Evolutionary conservation across 176 grass and related monocot species (phyloP).

Genomic region (Ampelocalamus luodianensis): DNA sequence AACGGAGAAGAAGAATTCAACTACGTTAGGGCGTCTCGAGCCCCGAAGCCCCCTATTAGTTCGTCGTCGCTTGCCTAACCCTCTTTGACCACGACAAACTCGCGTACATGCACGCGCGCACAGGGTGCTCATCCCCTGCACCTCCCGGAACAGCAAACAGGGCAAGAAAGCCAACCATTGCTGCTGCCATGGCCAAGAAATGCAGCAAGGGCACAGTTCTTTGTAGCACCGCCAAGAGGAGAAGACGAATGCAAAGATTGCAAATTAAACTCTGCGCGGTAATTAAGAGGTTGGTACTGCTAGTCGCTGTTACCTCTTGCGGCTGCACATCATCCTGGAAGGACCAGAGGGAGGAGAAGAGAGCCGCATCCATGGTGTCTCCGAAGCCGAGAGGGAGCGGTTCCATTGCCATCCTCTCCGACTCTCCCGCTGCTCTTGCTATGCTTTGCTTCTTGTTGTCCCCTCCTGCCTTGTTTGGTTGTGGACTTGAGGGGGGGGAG

Average conservation of each 20-base stretch:
- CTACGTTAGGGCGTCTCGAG: constrained; percentile 37
- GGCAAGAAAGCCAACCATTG: background rate
- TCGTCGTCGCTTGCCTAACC: constrained; percentile 54
- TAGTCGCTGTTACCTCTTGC: constrained; percentile 40
- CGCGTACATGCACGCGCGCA: background rate
- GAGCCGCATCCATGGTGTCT: constrained; percentile 57
- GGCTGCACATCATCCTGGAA: constrained; percentile 51
- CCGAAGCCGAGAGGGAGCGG: constrained; percentile 54
- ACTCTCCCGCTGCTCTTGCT: background rate
- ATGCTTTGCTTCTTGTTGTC: background rate
- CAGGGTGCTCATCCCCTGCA: background rate
- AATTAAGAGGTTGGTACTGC: background rate
- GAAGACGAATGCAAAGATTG: background rate
- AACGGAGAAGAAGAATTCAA: constrained; percentile 37
- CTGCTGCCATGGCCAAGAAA: background rate
- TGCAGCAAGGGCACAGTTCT: background rate
- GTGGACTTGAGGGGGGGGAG: background rate
- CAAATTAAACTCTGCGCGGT: background rate
- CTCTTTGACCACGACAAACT: constrained; percentile 41
- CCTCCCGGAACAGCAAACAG: background rate
- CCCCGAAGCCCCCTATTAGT: constrained; percentile 5
- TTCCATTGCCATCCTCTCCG: constrained; percentile 60
- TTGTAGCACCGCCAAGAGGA: background rate
- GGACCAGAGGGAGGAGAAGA: constrained; percentile 58
- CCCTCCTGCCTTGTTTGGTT: background rate